Percentiles rank a stretch among this genome's conserved stretches.
Conservation (phyloP, 2,329 filamentous ascomycete species). For the Aspergillus sojae region DNA sequence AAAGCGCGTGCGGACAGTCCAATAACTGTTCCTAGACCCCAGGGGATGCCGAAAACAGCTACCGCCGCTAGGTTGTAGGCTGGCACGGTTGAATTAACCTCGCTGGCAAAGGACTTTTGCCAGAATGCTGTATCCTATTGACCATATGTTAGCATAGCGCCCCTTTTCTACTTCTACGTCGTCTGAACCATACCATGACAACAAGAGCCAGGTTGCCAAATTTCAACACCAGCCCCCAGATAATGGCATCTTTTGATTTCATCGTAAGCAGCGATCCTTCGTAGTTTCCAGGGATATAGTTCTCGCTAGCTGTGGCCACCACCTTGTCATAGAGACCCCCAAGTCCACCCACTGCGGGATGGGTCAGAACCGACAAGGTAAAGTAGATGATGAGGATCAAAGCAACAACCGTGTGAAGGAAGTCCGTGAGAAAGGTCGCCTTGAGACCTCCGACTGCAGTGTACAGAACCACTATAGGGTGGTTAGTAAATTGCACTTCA, state of each 20-base stretch:
- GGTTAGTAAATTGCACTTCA: not conserved
- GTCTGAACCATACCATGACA: conserved; percentile 43
- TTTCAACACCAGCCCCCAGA: conserved; percentile 52
- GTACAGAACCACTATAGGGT: conserved; percentile 46
- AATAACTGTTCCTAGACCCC: conserved; percentile 52
- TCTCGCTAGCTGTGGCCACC: conserved; percentile 43
- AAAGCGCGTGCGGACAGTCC: conserved; percentile 50
- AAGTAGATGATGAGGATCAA: conserved; percentile 55
- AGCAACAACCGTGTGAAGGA: conserved; percentile 51
- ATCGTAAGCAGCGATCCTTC: conserved; percentile 52
- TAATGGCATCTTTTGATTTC: conserved; percentile 49
- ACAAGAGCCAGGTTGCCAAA: conserved; percentile 55
- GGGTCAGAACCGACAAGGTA: conserved; percentile 48
- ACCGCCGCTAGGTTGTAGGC: conserved; percentile 51
- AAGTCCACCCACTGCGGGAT: conserved; percentile 47
- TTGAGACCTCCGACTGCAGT: conserved; percentile 54
- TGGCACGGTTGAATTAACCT: conserved; percentile 51
- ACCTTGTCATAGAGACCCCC: conserved; percentile 52
- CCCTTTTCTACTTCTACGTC: not conserved
- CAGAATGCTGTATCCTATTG: conserved; percentile 53
- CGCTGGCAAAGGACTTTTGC: conserved; percentile 56
- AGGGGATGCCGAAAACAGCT: conserved; percentile 52
- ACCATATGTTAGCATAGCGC: not conserved
- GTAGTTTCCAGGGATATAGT: conserved; percentile 51
- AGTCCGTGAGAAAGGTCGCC: conserved; percentile 55